Conservation (phyloP, 768 basidiomycete species). For the Phanerochaete sordida region DNA sequence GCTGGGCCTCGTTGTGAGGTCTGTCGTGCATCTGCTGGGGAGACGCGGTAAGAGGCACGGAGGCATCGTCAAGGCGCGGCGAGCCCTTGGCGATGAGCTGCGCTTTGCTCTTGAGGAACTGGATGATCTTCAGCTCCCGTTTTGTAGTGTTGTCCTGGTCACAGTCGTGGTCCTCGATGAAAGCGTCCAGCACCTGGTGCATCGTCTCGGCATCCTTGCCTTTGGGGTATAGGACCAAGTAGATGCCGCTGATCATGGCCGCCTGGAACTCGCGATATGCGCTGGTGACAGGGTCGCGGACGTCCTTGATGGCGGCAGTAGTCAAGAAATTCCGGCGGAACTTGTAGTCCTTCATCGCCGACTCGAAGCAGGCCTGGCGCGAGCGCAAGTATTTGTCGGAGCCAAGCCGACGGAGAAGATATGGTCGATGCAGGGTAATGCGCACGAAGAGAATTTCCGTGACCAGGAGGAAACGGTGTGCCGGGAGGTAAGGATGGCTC, state of each 20-base stretch:
- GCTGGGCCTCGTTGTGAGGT: conserved; percentile 46
- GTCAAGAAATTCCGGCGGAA: conserved; percentile 67
- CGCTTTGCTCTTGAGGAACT: conserved; percentile 71
- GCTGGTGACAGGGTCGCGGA: conserved; percentile 68
- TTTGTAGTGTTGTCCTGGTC: conserved; percentile 83
- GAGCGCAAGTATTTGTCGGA: conserved; percentile 82
- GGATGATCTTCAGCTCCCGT: conserved; percentile 80
- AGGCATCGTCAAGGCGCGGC: conserved; percentile 21
- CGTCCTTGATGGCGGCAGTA: conserved; percentile 49
- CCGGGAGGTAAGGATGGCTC: conserved; percentile 58
- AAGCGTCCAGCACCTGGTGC: conserved; percentile 77
- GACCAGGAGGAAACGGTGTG: conserved; percentile 85
- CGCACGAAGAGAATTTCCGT: conserved; percentile 89
- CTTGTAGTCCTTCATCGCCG: conserved; percentile 82
- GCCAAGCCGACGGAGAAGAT: conserved; percentile 73
- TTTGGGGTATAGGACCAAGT: conserved; percentile 74
- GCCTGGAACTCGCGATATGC: conserved; percentile 87
- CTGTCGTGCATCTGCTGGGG: conserved; percentile 7
- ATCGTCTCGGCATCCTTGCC: conserved; percentile 67
- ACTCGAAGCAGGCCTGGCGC: conserved; percentile 84
- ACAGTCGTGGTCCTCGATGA: conserved; percentile 64
- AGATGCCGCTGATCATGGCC: conserved; percentile 87
- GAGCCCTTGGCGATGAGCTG: conserved; percentile 38
- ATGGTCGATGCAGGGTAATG: conserved; percentile 83
- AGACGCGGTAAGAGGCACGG: conserved; percentile 14